A percentile compares a stretch with the other conserved stretches of the same genome.
These are phyloP conservation scores for Chaetomium sp. DNA, from an alignment of 2,329 filamentous ascomycete species.

Conservation along the genomic window DNA sequence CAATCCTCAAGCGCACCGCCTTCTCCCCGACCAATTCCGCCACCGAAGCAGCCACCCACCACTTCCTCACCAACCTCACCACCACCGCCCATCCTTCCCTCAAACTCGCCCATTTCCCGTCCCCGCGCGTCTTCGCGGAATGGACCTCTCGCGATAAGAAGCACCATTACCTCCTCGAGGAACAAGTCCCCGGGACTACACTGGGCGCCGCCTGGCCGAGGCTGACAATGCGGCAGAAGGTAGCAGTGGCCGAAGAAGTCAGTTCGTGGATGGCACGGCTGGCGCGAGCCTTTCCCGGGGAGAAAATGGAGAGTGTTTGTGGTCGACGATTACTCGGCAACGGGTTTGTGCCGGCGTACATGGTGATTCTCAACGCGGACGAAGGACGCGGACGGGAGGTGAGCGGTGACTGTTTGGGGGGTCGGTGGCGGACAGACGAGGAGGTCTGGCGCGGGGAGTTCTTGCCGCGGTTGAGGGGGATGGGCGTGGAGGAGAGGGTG, in stretches of 20 bases:
- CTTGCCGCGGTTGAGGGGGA: neutral
- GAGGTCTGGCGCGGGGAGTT: constrained; percentile 5
- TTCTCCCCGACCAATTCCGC: too few relatives aligned
- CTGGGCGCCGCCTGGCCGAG: constrained; percentile 5
- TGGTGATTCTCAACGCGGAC: too few relatives aligned
- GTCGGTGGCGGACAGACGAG: neutral
- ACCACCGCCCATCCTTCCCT: too few relatives aligned
- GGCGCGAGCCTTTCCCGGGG: neutral
- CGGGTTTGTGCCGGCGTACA: constrained; percentile 1
- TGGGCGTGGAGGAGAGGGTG: neutral
- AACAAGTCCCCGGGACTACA: neutral
- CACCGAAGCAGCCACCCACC: too few relatives aligned
- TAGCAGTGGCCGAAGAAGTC: constrained; percentile 1
- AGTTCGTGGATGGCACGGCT: neutral
- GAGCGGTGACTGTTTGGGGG: neutral
- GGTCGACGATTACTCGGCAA: constrained; percentile 2
- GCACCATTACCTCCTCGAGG: constrained; percentile 4
- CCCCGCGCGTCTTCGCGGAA: too few relatives aligned
- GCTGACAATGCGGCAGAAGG: neutral
- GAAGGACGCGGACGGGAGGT: too few relatives aligned
- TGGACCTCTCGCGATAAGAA: too few relatives aligned
- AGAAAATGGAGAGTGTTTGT: neutral
- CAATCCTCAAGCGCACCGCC: too few relatives aligned
- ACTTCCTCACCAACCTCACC: too few relatives aligned
- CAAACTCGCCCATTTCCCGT: too few relatives aligned